Evolutionary conservation across 441 rosid genomes (phyloP), one percentile per base, ranked within the genome.

Genomic region (Gossypium schwendimanii): DNA sequence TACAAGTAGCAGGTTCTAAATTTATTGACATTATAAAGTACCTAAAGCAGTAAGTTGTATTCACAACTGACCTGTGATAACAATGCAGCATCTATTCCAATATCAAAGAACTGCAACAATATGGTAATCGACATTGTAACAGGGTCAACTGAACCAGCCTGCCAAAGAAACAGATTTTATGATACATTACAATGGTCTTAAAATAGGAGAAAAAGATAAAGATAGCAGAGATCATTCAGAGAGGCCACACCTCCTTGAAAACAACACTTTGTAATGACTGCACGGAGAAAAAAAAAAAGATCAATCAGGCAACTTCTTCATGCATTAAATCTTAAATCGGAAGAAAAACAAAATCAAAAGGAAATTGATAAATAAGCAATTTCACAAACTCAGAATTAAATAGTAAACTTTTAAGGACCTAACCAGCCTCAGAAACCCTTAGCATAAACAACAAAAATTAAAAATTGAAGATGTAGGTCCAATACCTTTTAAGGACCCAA

Each of bases 211-310:
- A 24, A 61, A 11, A 45, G 63, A 21, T 57, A 57, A 49, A 2
- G 14, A 72, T 21, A 58, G 36, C 63, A 77, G 63, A 60, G 71
- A 76, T 63, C 36, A 50, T 44, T 39, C 9, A 47, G 47, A 44
- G 67, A 69, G 64, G 66, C 47, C 15, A 23, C 87, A 96, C 99
- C 99, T 89, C 96, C 89, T 93, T 96, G 89, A 96, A 96, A 65
- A 96, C 94, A 68, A 96, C 97, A 75, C 98, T 96, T 83, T 96
- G 99, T 80, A 96, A 78, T 81, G 99, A 93, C 99, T 96, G 98
- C 97, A 86, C 31, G 7, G 18, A 49, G 18, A 49, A 11, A 10
- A 71, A 83, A 67, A 71, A 79, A 81, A 63, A 65, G 59, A 70
- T 49, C 39, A 47, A 72, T 86, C 59, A 84, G 81, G 76, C 58